Evolutionary conservation across 768 basidiomycete species (phyloP).

Genomic region (Boletus pseudo-olivaceus): DNA sequence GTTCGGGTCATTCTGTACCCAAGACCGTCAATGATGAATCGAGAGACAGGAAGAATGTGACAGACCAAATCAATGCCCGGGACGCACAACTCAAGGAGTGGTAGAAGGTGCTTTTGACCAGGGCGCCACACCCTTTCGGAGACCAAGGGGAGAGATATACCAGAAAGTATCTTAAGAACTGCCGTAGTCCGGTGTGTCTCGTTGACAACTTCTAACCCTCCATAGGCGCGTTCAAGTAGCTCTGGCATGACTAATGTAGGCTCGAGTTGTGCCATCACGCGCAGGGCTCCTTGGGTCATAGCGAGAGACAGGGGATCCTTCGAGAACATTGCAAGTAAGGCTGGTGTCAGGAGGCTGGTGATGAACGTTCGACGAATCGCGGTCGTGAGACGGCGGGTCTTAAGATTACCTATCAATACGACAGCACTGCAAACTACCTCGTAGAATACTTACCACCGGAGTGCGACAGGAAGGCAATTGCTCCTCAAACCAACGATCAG

Average conservation of each 20-base stretch:
- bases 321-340: slow-evolving; percentile 86
- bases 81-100: slow-evolving; percentile 81
- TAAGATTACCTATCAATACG: background rate
- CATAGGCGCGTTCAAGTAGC: slow-evolving; percentile 84
- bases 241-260: slow-evolving; percentile 87
- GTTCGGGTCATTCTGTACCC: slow-evolving; percentile 65
- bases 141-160: slow-evolving; percentile 70
- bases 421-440: background rate
- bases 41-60: background rate
- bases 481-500: slow-evolving; percentile 77
- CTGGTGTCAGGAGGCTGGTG: slow-evolving; percentile 75
- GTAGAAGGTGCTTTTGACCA: slow-evolving; percentile 85
- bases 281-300: slow-evolving; percentile 78
- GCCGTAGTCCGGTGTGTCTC: slow-evolving; percentile 96
- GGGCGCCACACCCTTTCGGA: slow-evolving; percentile 76
- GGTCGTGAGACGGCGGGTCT: slow-evolving; percentile 77
- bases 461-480: slow-evolving; percentile 74
- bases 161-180: slow-evolving; percentile 79
- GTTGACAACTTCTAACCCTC: slow-evolving; percentile 88
- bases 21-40: background rate
- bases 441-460: slow-evolving; percentile 47
- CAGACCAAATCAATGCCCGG: slow-evolving; percentile 89
- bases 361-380: slow-evolving; percentile 82
- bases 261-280: slow-evolving; percentile 74
- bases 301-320: slow-evolving; percentile 78